Evolutionary conservation across 208 protist species (phyloP).

Genomic region (Leishmania martiniquensis): DNA sequence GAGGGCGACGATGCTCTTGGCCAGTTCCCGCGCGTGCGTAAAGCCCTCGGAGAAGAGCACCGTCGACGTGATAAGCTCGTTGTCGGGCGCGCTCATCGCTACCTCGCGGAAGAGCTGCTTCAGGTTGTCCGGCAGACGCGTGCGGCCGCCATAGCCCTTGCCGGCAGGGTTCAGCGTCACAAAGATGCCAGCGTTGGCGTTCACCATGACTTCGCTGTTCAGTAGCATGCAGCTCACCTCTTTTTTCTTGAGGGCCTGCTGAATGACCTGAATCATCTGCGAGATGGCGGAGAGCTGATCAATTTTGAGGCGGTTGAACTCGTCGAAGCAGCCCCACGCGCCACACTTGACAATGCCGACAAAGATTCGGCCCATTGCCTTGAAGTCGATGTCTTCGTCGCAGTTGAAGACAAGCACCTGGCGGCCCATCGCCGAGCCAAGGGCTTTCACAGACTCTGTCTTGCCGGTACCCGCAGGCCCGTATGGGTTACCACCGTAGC

Average conservation of each 20-base stretch:
- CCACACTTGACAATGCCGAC: slow-evolving; percentile 95
- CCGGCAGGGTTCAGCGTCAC: slow-evolving; percentile 98
- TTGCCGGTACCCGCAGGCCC: slow-evolving; percentile 98
- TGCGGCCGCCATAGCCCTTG: slow-evolving; percentile 97
- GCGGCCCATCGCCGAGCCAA: slow-evolving; percentile 92
- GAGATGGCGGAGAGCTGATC: slow-evolving; percentile 95
- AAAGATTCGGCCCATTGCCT: slow-evolving; percentile 95
- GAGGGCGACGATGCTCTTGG: slow-evolving; percentile 91
- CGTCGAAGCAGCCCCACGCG: slow-evolving; percentile 95
- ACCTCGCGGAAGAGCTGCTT: slow-evolving; percentile 98
- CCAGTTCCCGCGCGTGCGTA: slow-evolving; percentile 78
- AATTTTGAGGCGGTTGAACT: slow-evolving; percentile 96
- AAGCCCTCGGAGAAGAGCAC: slow-evolving; percentile 94
- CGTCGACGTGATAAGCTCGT: slow-evolving; percentile 95
- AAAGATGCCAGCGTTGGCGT: slow-evolving; percentile 94
- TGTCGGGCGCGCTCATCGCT: slow-evolving; percentile 98
- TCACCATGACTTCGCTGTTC: slow-evolving; percentile 72
- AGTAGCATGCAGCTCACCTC: slow-evolving; percentile 84
- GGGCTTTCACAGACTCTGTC: slow-evolving; percentile 97
- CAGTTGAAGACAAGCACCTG: slow-evolving; percentile 97
- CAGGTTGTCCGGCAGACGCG: slow-evolving; percentile 98
- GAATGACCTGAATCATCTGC: slow-evolving; percentile 95
- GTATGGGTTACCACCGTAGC: slow-evolving; percentile 97
- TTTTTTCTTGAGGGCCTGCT: slow-evolving; percentile 88
- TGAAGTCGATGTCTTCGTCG: slow-evolving; percentile 95